Evolutionary conservation across 257 asterid species (phyloP).

Genomic region (Plantago elongata): DNA sequence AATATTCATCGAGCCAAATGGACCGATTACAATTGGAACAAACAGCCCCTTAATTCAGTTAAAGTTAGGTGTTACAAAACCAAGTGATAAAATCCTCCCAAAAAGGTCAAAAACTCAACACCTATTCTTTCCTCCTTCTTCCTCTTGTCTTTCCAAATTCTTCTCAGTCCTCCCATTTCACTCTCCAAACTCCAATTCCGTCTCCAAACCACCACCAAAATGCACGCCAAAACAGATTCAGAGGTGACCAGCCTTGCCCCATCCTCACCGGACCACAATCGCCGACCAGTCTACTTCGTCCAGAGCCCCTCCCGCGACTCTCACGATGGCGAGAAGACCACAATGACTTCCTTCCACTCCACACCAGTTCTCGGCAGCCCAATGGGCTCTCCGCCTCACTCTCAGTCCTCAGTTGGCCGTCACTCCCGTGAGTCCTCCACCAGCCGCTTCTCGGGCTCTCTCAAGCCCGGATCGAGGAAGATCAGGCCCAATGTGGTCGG

Average conservation of each 20-base stretch:
- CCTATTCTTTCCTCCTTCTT: too few relatives aligned
- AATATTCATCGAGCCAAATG: too few relatives aligned
- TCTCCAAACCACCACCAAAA: slow-evolving; percentile 6
- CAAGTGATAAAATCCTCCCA: too few relatives aligned
- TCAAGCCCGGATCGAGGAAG: slow-evolving; percentile 78
- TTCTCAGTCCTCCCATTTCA: too few relatives aligned
- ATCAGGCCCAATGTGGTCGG: slow-evolving; percentile 61
- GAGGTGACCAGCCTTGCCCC: slow-evolving; percentile 79
- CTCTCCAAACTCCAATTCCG: too few relatives aligned
- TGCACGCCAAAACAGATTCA: slow-evolving; percentile 82
- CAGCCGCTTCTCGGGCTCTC: slow-evolving; percentile 71
- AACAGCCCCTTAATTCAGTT: too few relatives aligned
- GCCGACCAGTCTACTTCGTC: slow-evolving; percentile 74
- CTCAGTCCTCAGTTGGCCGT: slow-evolving; percentile 75
- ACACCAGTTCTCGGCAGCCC: slow-evolving; percentile 68
- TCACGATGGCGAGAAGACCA: slow-evolving; percentile 82
- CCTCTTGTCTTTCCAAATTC: too few relatives aligned
- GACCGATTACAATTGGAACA: too few relatives aligned
- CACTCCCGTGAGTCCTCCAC: slow-evolving; percentile 91
- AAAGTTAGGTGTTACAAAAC: too few relatives aligned
- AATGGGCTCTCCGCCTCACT: slow-evolving; percentile 73
- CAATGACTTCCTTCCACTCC: slow-evolving; percentile 72
- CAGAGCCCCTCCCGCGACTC: slow-evolving; percentile 93
- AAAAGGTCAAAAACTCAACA: too few relatives aligned
- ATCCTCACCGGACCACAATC: slow-evolving; percentile 75